phyloP scores from a whole-genome alignment of 768 basidiomycete species.

The Mycena albidolilacea region DNA sequence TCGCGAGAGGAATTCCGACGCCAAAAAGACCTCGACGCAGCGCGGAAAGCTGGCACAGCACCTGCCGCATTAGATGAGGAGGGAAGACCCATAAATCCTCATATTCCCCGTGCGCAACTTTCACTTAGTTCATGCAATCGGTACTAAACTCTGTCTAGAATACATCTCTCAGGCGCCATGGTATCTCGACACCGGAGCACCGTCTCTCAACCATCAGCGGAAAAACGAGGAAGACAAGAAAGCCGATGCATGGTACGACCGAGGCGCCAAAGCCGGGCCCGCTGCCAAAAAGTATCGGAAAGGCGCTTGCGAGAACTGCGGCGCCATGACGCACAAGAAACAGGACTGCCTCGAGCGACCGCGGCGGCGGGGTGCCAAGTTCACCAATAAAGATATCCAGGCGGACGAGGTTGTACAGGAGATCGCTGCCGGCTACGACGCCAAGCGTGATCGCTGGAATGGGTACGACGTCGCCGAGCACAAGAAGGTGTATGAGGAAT shows the following conservation, averaged over 20 bases:
- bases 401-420: constrained; percentile 94
- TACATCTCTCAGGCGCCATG: constrained; percentile 99
- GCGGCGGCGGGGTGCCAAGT: constrained; percentile 96
- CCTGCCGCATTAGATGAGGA: constrained; percentile 96
- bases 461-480: constrained; percentile 95
- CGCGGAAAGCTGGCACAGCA: constrained; percentile 98
- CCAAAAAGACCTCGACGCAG: constrained; percentile 97
- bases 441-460: constrained; percentile 98
- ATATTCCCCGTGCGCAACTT: constrained; percentile 88
- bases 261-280: constrained; percentile 87
- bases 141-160: constrained; percentile 62
- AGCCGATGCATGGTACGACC: constrained; percentile 93
- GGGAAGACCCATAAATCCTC: constrained; percentile 96
- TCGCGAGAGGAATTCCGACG: constrained; percentile 95
- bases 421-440: constrained; percentile 84
- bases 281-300: constrained; percentile 98
- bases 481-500: constrained; percentile 91
- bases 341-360: constrained; percentile 97
- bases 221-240: constrained; percentile 78
- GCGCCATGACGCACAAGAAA: constrained; percentile 93
- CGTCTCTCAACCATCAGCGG: constrained; percentile 95
- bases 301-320: constrained; percentile 99
- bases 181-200: constrained; percentile 96
- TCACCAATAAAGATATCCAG: constrained; percentile 89
- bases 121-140: neutral